A percentile compares a stretch with the other conserved stretches of the same genome.
phyloP scores from a whole-genome alignment of 2,329 filamentous ascomycete genomes.

The Epichloe uncinata region DNA sequence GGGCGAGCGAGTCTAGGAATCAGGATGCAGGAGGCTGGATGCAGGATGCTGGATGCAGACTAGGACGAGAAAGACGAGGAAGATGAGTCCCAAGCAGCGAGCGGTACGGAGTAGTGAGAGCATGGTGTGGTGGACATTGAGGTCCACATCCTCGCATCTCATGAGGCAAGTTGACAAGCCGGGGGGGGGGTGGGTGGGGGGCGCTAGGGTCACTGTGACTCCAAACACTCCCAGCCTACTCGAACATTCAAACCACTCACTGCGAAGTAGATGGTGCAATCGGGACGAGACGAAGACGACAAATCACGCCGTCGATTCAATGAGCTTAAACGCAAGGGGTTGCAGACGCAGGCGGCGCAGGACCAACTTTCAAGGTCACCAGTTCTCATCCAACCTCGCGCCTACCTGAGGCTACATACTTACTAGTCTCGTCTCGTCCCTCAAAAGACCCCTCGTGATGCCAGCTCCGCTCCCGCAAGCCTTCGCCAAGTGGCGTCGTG shows the following conservation, averaged over 20 bases:
- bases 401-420: neutral
- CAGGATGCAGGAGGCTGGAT: neutral
- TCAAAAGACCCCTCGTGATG: neutral
- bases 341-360: too few species aligned
- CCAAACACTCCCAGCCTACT: neutral
- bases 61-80: neutral
- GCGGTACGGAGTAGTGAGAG: neutral
- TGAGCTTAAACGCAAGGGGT: too few species aligned
- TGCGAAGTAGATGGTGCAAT: too few species aligned
- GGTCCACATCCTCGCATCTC: neutral
- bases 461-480: neutral
- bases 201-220: too few species aligned
- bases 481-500: too few species aligned
- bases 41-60: neutral
- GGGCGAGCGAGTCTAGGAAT: neutral
- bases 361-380: neutral
- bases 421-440: neutral
- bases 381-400: neutral
- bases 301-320: too few species aligned
- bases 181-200: too few species aligned
- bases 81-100: neutral
- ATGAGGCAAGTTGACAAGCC: conserved; percentile 6
- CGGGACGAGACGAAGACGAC: too few species aligned
- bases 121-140: neutral
- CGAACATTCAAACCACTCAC: neutral